Evolutionary conservation across 2,329 filamentous ascomycete genomes (phyloP), one percentile per base, ranked within the genome.

Genomic region (Amauroascus niger): DNA sequence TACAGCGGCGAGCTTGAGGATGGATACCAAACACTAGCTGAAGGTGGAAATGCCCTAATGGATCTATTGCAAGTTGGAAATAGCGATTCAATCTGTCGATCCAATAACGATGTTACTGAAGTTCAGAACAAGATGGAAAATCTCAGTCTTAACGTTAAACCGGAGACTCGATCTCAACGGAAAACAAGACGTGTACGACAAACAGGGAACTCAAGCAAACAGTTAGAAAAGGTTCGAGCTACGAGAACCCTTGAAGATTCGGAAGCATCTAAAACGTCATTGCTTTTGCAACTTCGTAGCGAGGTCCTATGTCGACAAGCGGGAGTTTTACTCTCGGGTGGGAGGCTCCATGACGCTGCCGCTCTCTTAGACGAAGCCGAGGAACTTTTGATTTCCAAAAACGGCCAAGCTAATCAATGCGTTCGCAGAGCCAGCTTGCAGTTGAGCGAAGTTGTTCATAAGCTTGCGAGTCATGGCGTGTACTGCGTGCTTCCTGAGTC

Each of bases 401-500:
- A 80, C 54, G 87, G 86, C 18, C 81, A 81, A 52, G 81, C 84
- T 44, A 78, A 86, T 3, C 52, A 69, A 9, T 61, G 67, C 26
- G 66, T 72, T 32, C 64, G 64, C 5, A 67, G 67, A 55, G 69
- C 66, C 33, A 66, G 70, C 47, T 62, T 69, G 55, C 58, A 69
- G 6, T 62, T 71, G 16, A 65, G 64, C 1, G 64, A 72, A 49
- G 68, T 69, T n/a, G 66, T 73, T 47, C 63, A 65, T 14, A 61
- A 68, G 45, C 87, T 95, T 74, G 79, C 83, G 11, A 78, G 79
- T 3, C 87, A 95, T 67, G 84, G 90, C 2, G 85, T 93, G 2
- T 94, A 91, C 67, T 94, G 88, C 16, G 86, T 91, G 8, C 79
- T 97, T 14, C 87, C 91, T 44, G 93, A 98, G 63, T 96, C 93